These are phyloP conservation scores for Myxozyma sirexii DNA, from an alignment of 805 yeast genomes.

Conservation along the genomic window DNA sequence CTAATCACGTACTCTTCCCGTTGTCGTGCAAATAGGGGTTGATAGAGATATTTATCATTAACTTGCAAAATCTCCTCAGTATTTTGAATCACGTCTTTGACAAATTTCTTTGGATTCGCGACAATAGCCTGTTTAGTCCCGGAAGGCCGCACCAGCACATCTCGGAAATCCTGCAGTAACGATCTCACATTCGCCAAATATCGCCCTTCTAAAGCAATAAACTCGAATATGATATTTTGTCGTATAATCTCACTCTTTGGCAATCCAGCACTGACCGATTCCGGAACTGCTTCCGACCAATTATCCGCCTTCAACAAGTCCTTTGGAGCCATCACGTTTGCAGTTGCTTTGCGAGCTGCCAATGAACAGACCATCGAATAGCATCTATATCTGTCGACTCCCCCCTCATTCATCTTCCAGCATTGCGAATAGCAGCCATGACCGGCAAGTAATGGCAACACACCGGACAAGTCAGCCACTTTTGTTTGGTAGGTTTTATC, in stretches of 20 bases:
- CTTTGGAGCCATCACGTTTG: not conserved
- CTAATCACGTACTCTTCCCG: slow-evolving; percentile 65
- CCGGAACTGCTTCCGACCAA: slow-evolving; percentile 24
- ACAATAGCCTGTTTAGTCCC: slow-evolving; percentile 48
- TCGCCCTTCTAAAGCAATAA: slow-evolving; percentile 69
- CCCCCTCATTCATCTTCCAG: not conserved
- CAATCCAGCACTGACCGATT: slow-evolving; percentile 22
- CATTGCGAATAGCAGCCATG: slow-evolving; percentile 42
- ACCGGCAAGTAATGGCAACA: slow-evolving; percentile 42
- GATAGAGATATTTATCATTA: slow-evolving; percentile 57
- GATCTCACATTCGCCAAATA: slow-evolving; percentile 68
- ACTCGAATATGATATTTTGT: slow-evolving; percentile 76
- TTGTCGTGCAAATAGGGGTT: slow-evolving; percentile 61
- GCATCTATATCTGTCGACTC: slow-evolving; percentile 30
- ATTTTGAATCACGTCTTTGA: slow-evolving; percentile 58
- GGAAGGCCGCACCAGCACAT: slow-evolving; percentile 38
- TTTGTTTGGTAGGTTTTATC: slow-evolving; percentile 16
- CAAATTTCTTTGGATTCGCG: slow-evolving; percentile 58
- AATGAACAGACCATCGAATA: slow-evolving; percentile 40
- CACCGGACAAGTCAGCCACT: slow-evolving; percentile 38
- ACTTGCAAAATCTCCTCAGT: slow-evolving; percentile 58
- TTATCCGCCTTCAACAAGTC: slow-evolving; percentile 10
- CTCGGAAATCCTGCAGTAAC: slow-evolving; percentile 61
- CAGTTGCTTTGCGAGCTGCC: slow-evolving; percentile 16
- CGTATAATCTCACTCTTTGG: slow-evolving; percentile 53